phyloP scores from a whole-genome alignment of 306 rosid species.

The Begonia peltatifolia region DNA sequence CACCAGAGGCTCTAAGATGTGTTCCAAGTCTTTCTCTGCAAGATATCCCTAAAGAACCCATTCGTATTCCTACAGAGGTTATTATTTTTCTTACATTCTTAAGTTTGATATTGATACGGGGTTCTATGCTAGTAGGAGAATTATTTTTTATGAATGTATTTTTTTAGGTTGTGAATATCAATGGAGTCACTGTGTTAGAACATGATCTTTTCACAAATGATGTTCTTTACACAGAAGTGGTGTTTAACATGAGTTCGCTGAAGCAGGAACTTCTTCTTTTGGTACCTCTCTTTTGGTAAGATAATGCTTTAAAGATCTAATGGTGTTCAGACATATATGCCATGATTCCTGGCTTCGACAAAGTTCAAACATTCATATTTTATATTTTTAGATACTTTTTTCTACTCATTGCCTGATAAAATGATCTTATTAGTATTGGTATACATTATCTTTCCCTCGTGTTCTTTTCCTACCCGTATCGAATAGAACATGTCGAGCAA shows the following conservation, averaged over 20 bases:
- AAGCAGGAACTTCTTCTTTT: conserved; percentile 86
- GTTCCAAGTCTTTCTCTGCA: conserved; percentile 87
- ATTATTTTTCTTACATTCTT: conserved; percentile 9
- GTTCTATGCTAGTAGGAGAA: conserved; percentile 11
- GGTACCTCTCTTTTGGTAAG: conserved; percentile 90
- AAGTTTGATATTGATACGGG: conserved; percentile 2
- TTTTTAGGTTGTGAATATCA: conserved; percentile 62
- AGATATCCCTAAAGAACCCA: conserved; percentile 95
- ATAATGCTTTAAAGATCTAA: conserved; percentile 12
- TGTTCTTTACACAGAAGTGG: conserved; percentile 82
- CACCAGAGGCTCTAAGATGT: conserved; percentile 82
- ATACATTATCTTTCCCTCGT: no score
- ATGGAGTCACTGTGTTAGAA: conserved; percentile 72
- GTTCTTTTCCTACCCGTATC: no score
- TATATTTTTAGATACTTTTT: no score
- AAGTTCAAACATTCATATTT: no score
- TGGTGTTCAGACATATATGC: neutral
- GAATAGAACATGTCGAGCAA: no score
- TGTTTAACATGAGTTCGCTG: conserved; percentile 68
- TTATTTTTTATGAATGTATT: conserved; percentile 12
- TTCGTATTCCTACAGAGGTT: conserved; percentile 66
- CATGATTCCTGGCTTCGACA: no score
- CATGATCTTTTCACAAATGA: conserved; percentile 98
- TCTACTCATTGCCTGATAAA: no score
- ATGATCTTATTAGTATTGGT: no score